Evolutionary conservation across 169 alveolate genomes (phyloP).

Genomic region (Eimeria acervulina): DNA sequence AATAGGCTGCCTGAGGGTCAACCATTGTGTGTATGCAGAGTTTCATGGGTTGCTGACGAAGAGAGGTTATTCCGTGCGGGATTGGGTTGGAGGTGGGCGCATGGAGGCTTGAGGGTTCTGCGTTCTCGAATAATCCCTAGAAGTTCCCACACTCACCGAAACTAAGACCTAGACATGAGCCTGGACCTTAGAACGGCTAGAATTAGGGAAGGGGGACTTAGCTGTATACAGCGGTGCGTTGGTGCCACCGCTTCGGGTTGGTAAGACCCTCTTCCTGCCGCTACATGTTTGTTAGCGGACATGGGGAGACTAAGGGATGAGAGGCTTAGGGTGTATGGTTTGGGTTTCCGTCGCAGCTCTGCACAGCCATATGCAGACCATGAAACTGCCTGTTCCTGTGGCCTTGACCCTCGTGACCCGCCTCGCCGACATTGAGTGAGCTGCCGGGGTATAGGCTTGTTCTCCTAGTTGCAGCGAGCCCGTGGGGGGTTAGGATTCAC

Average conservation of each 20-base stretch:
- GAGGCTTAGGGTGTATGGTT: neutral
- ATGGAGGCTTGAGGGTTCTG: neutral
- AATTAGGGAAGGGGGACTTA: neutral
- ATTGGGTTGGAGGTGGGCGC: slow-evolving; percentile 74
- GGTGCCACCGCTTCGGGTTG: neutral
- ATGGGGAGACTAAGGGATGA: neutral
- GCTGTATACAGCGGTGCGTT: neutral
- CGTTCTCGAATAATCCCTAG: neutral
- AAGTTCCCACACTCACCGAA: neutral
- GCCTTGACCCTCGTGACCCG: slow-evolving; percentile 71
- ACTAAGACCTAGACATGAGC: neutral
- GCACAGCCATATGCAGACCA: slow-evolving; percentile 20
- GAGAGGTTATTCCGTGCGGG: slow-evolving; percentile 74
- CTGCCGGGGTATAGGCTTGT: neutral
- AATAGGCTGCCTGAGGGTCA: neutral
- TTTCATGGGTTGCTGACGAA: slow-evolving; percentile 46
- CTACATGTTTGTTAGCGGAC: neutral
- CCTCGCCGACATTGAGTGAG: slow-evolving; percentile 82
- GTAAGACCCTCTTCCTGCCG: neutral
- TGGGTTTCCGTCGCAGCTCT: slow-evolving; percentile 62
- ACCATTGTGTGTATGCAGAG: slow-evolving; percentile 41
- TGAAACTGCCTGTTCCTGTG: slow-evolving; percentile 74
- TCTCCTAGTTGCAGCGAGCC: neutral
- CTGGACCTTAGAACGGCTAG: neutral
- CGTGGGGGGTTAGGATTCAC: neutral